Evolutionary conservation across 1,284 basidiomycete species (phyloP).

Genomic region (Leccinum pallidistipes): DNA sequence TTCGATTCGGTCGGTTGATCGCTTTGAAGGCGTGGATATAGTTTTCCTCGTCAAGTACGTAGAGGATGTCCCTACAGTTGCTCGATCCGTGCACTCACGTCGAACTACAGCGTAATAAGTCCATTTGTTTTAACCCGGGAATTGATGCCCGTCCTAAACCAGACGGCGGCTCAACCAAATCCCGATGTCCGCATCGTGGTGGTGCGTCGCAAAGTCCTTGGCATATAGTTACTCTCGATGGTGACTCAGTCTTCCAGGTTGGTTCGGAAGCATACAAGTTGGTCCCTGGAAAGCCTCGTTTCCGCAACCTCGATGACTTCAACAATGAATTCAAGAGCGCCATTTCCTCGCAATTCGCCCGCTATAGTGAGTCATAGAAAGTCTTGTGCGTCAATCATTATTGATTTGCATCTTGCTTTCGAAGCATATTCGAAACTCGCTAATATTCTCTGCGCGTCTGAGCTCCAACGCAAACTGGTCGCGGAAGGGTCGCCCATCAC

Average conservation of each 20-base stretch:
- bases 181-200: conserved; percentile 53
- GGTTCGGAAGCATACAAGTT: conserved; percentile 26
- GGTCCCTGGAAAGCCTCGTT: conserved; percentile 27
- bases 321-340: conserved; percentile 38
- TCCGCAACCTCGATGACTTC: conserved; percentile 41
- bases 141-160: conserved; percentile 48
- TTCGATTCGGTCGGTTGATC: neutral
- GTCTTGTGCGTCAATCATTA: neutral
- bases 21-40: conserved; percentile 36
- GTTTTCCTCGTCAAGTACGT: conserved; percentile 47
- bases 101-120: conserved; percentile 42
- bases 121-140: conserved; percentile 48
- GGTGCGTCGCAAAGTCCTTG: conserved; percentile 32
- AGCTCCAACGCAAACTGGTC: conserved; percentile 42
- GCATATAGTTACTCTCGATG: neutral
- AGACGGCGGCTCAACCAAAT: conserved; percentile 43
- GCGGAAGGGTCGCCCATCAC: conserved; percentile 31
- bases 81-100: neutral
- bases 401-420: neutral
- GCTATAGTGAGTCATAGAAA: conserved; percentile 38
- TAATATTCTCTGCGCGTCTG: conserved; percentile 38
- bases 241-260: conserved; percentile 9
- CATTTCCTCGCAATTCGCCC: conserved; percentile 27
- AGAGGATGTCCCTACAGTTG: neutral
- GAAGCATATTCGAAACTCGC: conserved; percentile 44